Conservation (phyloP, 805 yeast species). For the Pichia deserticola region DNA sequence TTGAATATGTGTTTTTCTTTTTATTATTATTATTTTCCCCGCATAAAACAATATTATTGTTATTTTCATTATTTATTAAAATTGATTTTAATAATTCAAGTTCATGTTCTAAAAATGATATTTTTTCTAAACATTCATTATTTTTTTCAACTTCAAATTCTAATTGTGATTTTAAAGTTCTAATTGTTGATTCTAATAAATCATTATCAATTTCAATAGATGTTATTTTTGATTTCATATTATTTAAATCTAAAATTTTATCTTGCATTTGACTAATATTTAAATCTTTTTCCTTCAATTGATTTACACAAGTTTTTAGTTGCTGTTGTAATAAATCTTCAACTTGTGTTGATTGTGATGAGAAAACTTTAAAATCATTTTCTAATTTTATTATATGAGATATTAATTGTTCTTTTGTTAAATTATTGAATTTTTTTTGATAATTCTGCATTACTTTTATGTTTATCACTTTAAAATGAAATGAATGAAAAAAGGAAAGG, state of each 20-base stretch:
- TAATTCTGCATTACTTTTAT: background rate
- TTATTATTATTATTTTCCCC: too few relatives aligned
- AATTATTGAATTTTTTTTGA: background rate
- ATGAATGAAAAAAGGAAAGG: too few relatives aligned
- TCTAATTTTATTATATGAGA: slow-evolving; percentile 1
- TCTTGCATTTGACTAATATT: background rate
- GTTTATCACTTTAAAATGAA: background rate
- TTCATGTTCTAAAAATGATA: slow-evolving; percentile 22
- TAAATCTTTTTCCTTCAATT: slow-evolving; percentile 6
- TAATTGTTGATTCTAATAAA: slow-evolving; percentile 15
- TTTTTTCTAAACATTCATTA: slow-evolving; percentile 17
- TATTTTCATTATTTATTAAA: background rate
- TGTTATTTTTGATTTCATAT: slow-evolving; percentile 6
- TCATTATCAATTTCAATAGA: slow-evolving; percentile 22
- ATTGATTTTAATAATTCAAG: background rate
- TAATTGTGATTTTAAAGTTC: slow-evolving; percentile 11
- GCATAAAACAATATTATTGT: background rate
- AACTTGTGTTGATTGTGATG: slow-evolving; percentile 4
- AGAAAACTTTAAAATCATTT: background rate
- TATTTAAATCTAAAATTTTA: background rate
- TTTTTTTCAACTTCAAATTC: slow-evolving; percentile 10
- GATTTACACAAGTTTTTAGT: slow-evolving; percentile 7
- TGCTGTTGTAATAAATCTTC: slow-evolving; percentile 6
- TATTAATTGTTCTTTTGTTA: slow-evolving; percentile 4
- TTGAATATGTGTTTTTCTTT: too few relatives aligned